A percentile compares a stretch with the other conserved stretches of the same genome.
phyloP scores from a whole-genome alignment of 129 eudicot species.

The Kitagawia praeruptora region DNA sequence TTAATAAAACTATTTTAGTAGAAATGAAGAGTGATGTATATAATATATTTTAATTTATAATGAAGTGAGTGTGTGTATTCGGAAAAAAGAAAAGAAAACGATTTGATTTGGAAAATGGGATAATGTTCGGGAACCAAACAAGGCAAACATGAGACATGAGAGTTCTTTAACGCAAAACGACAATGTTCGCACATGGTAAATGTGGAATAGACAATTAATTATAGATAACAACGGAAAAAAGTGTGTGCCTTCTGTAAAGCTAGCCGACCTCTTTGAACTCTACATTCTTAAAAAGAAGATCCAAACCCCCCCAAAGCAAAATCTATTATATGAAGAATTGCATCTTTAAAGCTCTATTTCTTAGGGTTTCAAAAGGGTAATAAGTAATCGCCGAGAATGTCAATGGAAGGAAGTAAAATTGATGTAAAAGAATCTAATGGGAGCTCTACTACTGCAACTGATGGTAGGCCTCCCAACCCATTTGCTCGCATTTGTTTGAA shows the following conservation, averaged over 20 bases:
- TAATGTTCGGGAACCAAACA: not conserved
- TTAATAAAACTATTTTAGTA: too few species aligned
- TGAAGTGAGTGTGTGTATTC: not conserved
- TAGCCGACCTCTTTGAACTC: conserved; percentile 1
- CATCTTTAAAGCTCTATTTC: not conserved
- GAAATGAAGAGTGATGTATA: not conserved
- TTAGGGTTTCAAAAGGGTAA: not conserved
- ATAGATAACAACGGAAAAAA: not conserved
- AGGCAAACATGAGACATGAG: not conserved
- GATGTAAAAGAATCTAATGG: conserved; percentile 24
- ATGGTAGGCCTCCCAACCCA: conserved; percentile 68
- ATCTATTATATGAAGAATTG: not conserved
- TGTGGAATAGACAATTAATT: not conserved
- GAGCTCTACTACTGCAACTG: conserved; percentile 29
- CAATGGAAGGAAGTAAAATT: conserved; percentile 51
- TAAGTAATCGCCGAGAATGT: conserved; percentile 33
- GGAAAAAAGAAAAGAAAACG: not conserved
- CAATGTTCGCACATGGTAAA: not conserved
- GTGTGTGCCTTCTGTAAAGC: not conserved
- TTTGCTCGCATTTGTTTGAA: conserved; percentile 28
- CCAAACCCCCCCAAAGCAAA: not conserved
- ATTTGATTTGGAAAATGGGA: not conserved
- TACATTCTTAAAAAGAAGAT: not conserved
- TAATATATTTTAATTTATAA: not conserved
- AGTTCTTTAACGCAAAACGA: not conserved